phyloP scores from a whole-genome alignment of 1,284 basidiomycete genomes.

The Baeospora myosura region DNA sequence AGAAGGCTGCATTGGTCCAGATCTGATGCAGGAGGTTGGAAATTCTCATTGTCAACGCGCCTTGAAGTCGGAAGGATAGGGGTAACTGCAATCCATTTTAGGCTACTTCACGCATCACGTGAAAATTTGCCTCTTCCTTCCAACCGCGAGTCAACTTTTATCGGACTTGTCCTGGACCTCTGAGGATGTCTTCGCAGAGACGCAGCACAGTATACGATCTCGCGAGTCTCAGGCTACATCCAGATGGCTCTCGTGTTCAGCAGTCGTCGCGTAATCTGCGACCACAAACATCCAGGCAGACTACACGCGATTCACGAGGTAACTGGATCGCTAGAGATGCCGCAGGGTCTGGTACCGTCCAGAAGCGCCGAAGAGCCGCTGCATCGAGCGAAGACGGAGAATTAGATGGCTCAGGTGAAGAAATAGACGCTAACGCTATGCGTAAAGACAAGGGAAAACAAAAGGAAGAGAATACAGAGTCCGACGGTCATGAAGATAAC shows the following conservation, averaged over 20 bases:
- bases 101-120: no score
- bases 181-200: no score
- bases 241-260: conserved; percentile 37
- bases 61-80: no score
- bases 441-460: conserved; percentile 9
- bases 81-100: no score
- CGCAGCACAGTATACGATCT: conserved; percentile 42
- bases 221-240: conserved; percentile 39
- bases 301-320: conserved; percentile 24
- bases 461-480: background rate
- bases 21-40: no score
- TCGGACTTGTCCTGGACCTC: no score
- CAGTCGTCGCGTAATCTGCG: conserved; percentile 4
- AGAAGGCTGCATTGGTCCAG: no score
- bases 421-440: conserved; percentile 1
- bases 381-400: conserved; percentile 1
- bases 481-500: conserved; percentile 4
- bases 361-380: conserved; percentile 10
- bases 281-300: conserved; percentile 19
- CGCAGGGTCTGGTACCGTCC: conserved; percentile 15
- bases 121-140: no score
- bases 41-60: no score
- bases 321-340: conserved; percentile 24
- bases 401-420: conserved; percentile 8
- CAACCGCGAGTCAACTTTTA: no score